Conservation (phyloP, 2,329 filamentous ascomycete species). For the Malbranchea cinnamomea region DNA sequence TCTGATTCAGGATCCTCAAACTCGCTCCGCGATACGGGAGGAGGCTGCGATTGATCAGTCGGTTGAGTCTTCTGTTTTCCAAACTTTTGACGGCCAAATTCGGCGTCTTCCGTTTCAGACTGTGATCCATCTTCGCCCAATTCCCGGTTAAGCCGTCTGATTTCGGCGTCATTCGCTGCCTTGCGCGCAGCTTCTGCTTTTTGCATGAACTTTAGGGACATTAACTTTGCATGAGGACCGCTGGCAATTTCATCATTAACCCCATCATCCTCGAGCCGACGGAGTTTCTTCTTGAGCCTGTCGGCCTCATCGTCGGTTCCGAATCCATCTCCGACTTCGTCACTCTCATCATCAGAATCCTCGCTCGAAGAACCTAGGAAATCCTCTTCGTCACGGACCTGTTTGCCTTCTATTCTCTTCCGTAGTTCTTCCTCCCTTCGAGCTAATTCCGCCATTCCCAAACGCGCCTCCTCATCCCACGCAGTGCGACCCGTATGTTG, state of each 20-base stretch:
- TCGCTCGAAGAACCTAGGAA: slow-evolving; percentile 38
- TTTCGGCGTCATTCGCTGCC: slow-evolving; percentile 64
- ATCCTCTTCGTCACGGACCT: slow-evolving; percentile 46
- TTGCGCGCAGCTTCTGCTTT: slow-evolving; percentile 67
- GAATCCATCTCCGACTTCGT: slow-evolving; percentile 41
- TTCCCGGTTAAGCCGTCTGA: slow-evolving; percentile 54
- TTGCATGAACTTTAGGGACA: slow-evolving; percentile 88
- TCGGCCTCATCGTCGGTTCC: slow-evolving; percentile 21
- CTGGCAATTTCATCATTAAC: slow-evolving; percentile 21
- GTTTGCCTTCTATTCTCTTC: slow-evolving; percentile 60
- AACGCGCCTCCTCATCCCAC: slow-evolving; percentile 78
- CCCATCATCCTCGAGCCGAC: slow-evolving; percentile 32
- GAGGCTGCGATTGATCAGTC: slow-evolving; percentile 15
- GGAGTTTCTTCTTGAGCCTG: slow-evolving; percentile 27
- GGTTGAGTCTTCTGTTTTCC: slow-evolving; percentile 19
- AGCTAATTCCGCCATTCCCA: slow-evolving; percentile 66
- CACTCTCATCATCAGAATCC: slow-evolving; percentile 44
- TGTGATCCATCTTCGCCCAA: slow-evolving; percentile 47
- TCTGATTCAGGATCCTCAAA: slow-evolving; percentile 47
- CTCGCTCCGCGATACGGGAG: slow-evolving; percentile 32
- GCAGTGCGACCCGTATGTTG: slow-evolving; percentile 64
- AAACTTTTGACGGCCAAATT: slow-evolving; percentile 45
- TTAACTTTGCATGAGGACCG: slow-evolving; percentile 49
- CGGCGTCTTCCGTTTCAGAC: slow-evolving; percentile 35
- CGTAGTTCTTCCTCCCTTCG: slow-evolving; percentile 69